A percentile compares a stretch with the other conserved stretches of the same genome.
phyloP scores from a whole-genome alignment of 2,329 filamentous ascomycete genomes.

The Colletotrichum navitas region DNA sequence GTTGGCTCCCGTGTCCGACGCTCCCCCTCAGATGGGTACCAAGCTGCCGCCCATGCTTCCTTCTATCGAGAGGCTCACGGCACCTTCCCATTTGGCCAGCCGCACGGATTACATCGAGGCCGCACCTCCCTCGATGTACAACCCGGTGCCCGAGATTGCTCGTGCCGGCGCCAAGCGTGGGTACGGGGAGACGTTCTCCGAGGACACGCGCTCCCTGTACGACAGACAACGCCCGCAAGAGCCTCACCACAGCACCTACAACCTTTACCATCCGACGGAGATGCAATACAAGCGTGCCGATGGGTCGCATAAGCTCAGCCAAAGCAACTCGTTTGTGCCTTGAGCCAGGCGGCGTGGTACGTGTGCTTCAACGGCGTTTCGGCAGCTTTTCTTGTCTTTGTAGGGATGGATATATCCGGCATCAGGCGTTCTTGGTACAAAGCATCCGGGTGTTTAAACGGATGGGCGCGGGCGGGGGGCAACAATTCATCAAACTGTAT shows the following conservation, averaged over 20 bases:
- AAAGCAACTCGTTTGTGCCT: background rate
- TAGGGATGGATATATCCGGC: conserved; percentile 7
- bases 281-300: conserved; percentile 52
- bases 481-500: conserved; percentile 17
- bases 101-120: conserved; percentile 37
- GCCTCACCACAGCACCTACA: conserved; percentile 44
- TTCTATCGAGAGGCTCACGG: conserved; percentile 17
- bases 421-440: conserved; percentile 4
- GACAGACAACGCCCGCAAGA: conserved; percentile 56
- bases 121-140: conserved; percentile 9
- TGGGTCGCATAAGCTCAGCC: conserved; percentile 44
- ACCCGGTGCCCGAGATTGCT: conserved; percentile 9
- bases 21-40: conserved; percentile 49
- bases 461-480: background rate
- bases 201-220: conserved; percentile 48
- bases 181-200: conserved; percentile 38
- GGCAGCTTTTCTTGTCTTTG: background rate
- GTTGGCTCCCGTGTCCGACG: conserved; percentile 49
- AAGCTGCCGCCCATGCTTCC: conserved; percentile 25
- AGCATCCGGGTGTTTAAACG: conserved; percentile 3
- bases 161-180: conserved; percentile 42
- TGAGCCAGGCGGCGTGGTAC: background rate
- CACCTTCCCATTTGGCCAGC: background rate
- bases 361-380: conserved; percentile 12
- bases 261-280: background rate